A percentile compares a stretch with the other conserved stretches of the same genome.
These are phyloP conservation scores for Venturia oleaginea DNA, from an alignment of 2,329 filamentous ascomycete genomes.

Conservation along the genomic window DNA sequence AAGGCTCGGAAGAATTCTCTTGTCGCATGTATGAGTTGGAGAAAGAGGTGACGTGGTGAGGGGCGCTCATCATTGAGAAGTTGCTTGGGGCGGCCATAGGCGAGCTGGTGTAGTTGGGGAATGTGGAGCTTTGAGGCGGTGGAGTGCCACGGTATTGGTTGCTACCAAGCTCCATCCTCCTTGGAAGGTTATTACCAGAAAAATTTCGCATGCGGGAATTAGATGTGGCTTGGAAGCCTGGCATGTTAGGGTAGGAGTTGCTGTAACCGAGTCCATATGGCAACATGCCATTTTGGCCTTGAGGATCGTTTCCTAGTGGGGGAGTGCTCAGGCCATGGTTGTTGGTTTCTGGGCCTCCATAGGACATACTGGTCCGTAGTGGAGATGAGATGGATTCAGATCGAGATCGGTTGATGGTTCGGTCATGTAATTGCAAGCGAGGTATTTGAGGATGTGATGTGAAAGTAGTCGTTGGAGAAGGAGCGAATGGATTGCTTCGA, in stretches of 20 bases:
- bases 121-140: constrained; percentile 31
- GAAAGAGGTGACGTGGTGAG: constrained; percentile 31
- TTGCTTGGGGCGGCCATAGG: constrained; percentile 30
- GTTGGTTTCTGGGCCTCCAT: constrained; percentile 22
- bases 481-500: constrained; percentile 29
- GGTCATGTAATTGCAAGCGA: constrained; percentile 36
- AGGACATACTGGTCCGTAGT: constrained; percentile 38
- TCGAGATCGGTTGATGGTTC: constrained; percentile 28
- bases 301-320: constrained; percentile 17
- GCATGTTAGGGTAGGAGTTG: constrained; percentile 26
- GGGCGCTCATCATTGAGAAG: constrained; percentile 30
- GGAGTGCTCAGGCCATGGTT: constrained; percentile 19
- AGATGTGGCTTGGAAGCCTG: constrained; percentile 28
- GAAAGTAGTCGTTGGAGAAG: constrained; percentile 26
- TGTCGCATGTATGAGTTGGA: constrained; percentile 28
- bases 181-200: constrained; percentile 26
- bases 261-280: constrained; percentile 14
- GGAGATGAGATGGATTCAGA: constrained; percentile 37
- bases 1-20: constrained; percentile 2
- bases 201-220: constrained; percentile 31
- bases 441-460: constrained; percentile 31
- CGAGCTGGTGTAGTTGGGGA: constrained; percentile 31
- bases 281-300: constrained; percentile 19
- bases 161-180: constrained; percentile 32
- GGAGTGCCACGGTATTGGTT: constrained; percentile 26